A percentile compares a stretch with the other conserved stretches of the same genome.
Conservation (phyloP, 2,329 filamentous ascomycete species). For the Thielaviopsis euricoi region DNA sequence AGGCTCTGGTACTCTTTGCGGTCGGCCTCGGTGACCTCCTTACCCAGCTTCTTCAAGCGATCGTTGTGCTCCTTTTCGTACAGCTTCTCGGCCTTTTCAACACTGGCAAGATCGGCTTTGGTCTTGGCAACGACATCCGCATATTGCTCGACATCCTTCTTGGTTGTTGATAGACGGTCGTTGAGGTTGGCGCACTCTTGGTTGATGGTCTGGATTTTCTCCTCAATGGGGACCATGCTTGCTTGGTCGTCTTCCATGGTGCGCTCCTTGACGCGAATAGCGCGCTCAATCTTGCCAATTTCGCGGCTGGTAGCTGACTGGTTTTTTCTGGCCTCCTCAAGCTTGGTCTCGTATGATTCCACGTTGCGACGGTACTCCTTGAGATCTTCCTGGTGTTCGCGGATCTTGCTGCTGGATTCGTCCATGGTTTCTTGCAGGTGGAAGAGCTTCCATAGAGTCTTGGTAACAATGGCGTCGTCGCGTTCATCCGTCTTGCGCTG, state of each 20-base stretch:
- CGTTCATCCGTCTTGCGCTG: conserved; percentile 80
- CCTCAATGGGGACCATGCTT: conserved; percentile 71
- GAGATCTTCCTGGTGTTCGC: conserved; percentile 84
- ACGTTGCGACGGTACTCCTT: conserved; percentile 84
- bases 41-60: conserved; percentile 70
- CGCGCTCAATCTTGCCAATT: conserved; percentile 65
- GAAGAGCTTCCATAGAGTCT: conserved; percentile 92
- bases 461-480: conserved; percentile 79
- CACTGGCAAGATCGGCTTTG: conserved; percentile 61
- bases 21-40: conserved; percentile 70
- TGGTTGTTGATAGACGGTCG: conserved; percentile 51
- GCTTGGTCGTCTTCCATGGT: conserved; percentile 77
- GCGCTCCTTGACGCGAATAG: conserved; percentile 72
- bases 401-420: conserved; percentile 75
- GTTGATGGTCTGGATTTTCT: conserved; percentile 71
- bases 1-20: conserved; percentile 79
- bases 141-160: conserved; percentile 62
- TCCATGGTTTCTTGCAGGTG: conserved; percentile 91
- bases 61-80: conserved; percentile 83
- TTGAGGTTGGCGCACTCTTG: conserved; percentile 53
- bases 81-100: conserved; percentile 78
- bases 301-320: conserved; percentile 62
- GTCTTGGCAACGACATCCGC: conserved; percentile 51
- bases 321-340: conserved; percentile 72
- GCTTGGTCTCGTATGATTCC: conserved; percentile 61